Base-by-base conservation (phyloP, 352 stramenopile species). In the Globisporangium rhizosaccharum region DNA sequence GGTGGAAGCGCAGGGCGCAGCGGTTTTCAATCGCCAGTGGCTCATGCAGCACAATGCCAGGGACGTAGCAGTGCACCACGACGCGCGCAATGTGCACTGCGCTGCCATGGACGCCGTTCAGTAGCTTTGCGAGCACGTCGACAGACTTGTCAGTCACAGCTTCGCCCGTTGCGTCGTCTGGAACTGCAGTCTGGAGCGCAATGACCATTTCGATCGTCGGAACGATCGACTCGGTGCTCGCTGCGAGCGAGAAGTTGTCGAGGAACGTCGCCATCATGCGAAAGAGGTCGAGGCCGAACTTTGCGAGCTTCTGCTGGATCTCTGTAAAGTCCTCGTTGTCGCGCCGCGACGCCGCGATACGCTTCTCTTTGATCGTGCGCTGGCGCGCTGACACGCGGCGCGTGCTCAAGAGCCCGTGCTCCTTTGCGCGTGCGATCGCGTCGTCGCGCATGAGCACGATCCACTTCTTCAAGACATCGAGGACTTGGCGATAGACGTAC, bases 381-480 rank as follows among this genome's bases (percentile, higher is more conserved):
- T 57, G 48, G 36, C 61, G 57, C 36, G 36, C 57, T 0, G 59
- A 66, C 14, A 59, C 47, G 36, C 47, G 44, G 30, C 37, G 23
- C 14, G 9, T 30, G 30, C 9, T 53, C 53, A 53, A 26, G 3
- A 15, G 36, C 11, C 44, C 49, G 25, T 47, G 56, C 41, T 51
- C 44, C 20, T 53, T 59, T 18, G 48, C 42, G 39, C 56, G 42
- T 33, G 57, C 36, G 45, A 56, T 47, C n/a, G 42, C 49, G 26
- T 55, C 59, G n/a, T 11, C 56, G 23, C 51, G 64, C 59, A 80
- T 66, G 1, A 78, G 51, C 4, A 73, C 67, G 9, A 89, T 65
- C 83, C 86, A 95, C 46, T 90, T 90, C 57, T 85, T 87, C n/a
- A 92, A 63, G 11, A 87, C 68, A 46, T 90, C 82, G 41, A 96